Evolutionary conservation across 1,139 yeast species (phyloP).

Genomic region (Suhomyces bokatorum): DNA sequence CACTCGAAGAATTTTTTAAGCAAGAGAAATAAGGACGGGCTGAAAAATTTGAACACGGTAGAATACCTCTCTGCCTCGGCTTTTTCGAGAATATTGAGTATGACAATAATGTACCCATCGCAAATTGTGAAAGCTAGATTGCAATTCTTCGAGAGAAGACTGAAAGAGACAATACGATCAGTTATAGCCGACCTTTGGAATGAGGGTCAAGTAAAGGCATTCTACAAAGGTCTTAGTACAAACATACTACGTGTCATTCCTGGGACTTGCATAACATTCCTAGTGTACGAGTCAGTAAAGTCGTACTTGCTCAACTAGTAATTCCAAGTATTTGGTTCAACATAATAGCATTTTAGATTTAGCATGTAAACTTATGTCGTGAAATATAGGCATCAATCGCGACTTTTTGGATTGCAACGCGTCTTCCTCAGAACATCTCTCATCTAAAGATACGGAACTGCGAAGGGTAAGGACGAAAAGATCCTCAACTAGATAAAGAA

Average conservation of each 20-base stretch:
- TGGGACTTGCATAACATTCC: slow-evolving; percentile 70
- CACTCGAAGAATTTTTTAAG: slow-evolving; percentile 50
- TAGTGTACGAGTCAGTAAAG: slow-evolving; percentile 57
- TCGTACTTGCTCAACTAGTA: neutral
- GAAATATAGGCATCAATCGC: no score
- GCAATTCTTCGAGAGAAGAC: slow-evolving; percentile 49
- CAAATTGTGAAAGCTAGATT: slow-evolving; percentile 80
- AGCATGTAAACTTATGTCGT: no score
- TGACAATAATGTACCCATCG: slow-evolving; percentile 74
- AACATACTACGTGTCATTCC: slow-evolving; percentile 68
- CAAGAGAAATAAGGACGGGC: slow-evolving; percentile 12
- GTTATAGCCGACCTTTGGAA: slow-evolving; percentile 33
- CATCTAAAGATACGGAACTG: no score
- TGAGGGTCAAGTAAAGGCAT: slow-evolving; percentile 56
- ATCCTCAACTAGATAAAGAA: no score
- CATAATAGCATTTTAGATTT: neutral
- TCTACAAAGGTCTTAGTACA: slow-evolving; percentile 73
- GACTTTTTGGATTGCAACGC: no score
- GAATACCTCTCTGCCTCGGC: slow-evolving; percentile 70
- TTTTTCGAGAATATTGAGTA: slow-evolving; percentile 66
- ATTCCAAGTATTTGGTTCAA: neutral
- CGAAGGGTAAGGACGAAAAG: no score
- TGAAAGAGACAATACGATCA: slow-evolving; percentile 19
- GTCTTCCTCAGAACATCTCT: no score
- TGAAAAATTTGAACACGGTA: slow-evolving; percentile 37